These are phyloP conservation scores for Austroboletus novae-zelandiae DNA, from an alignment of 1,284 basidiomycete species.

Conservation along the genomic window DNA sequence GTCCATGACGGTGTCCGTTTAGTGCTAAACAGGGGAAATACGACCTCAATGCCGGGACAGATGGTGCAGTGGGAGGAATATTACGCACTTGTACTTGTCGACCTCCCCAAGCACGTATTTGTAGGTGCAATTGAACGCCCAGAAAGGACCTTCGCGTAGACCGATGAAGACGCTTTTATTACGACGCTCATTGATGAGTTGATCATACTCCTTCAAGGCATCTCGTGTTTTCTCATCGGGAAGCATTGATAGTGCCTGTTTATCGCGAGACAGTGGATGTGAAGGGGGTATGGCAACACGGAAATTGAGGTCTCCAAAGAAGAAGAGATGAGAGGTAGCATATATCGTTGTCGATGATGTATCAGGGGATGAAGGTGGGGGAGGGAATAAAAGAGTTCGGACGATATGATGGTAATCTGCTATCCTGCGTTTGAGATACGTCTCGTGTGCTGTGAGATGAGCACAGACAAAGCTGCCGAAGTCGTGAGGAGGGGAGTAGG, in stretches of 20 bases:
- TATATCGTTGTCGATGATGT: slow-evolving; percentile 61
- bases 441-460: slow-evolving; percentile 86
- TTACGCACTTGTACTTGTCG: slow-evolving; percentile 69
- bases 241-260: slow-evolving; percentile 40
- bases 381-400: slow-evolving; percentile 75
- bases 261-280: slow-evolving; percentile 40
- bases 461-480: slow-evolving; percentile 82
- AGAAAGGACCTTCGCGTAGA: slow-evolving; percentile 80
- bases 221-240: slow-evolving; percentile 56
- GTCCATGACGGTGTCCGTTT: slow-evolving; percentile 92
- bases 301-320: slow-evolving; percentile 91
- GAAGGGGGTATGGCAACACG: slow-evolving; percentile 61
- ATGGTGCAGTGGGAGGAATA: slow-evolving; percentile 2
- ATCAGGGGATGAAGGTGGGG: slow-evolving; percentile 43
- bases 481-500: neutral
- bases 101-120: slow-evolving; percentile 82
- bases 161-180: slow-evolving; percentile 68
- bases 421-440: slow-evolving; percentile 71
- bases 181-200: slow-evolving; percentile 63
- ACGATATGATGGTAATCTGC: slow-evolving; percentile 84
- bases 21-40: slow-evolving; percentile 38
- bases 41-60: slow-evolving; percentile 1
- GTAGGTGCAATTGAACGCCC: slow-evolving; percentile 85
- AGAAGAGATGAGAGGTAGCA: slow-evolving; percentile 80
- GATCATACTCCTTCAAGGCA: slow-evolving; percentile 74